Base-by-base conservation (phyloP, 805 yeast genomes). In the Metschnikowia dekortorum region DNA sequence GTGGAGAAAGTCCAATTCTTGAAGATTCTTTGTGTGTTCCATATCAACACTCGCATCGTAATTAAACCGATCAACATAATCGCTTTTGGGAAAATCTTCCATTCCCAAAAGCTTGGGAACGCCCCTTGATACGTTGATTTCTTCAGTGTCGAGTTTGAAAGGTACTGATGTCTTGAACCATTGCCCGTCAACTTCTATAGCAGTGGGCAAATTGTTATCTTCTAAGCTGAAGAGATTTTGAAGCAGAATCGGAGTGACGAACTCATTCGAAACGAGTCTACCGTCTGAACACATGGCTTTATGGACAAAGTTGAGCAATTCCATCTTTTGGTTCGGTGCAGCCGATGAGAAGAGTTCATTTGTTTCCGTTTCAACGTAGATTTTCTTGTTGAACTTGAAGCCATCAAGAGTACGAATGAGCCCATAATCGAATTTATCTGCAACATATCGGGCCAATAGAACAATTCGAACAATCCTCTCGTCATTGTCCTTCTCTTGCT, bases 361-460 rank as follows among this genome's bases (percentile, higher is more conserved):
- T 26, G 56, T 58, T n/a, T 56, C 60, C 1, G 56, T 57, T 31
- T 62, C 61, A 31, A 54, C 60, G 49, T 68, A 65, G 8, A 62
- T 50, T 6, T 53, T 53, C 43, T 63, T 65, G 49, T 70, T 70
- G 50, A 67, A 78, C 52, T 72, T 75, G 64, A 80, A 81, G 26
- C 73, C 70, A 28, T 73, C 73, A 3, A 61, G 67, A 2, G 74
- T 69, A 55, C 80, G 67, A n/a, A 75, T 70, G 29, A 83, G 59
- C 1, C 87, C 89, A 65, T 80, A 81, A 14, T 74, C 74, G 57
- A 70, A 79, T 43, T 71, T 65, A 47, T 80, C 80, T 2, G 85
- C 78, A 28, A 83, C 63, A 46, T 71, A 66, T n/a, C 76, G 61
- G 0, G 82, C 81, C 54, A 83, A 66, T 14, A 81, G 61, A 4